Percentiles rank a stretch among this genome's conserved stretches.
Conservation (phyloP, 2,329 filamentous ascomycete genomes). For the Scortechinia acanthostroma region DNA sequence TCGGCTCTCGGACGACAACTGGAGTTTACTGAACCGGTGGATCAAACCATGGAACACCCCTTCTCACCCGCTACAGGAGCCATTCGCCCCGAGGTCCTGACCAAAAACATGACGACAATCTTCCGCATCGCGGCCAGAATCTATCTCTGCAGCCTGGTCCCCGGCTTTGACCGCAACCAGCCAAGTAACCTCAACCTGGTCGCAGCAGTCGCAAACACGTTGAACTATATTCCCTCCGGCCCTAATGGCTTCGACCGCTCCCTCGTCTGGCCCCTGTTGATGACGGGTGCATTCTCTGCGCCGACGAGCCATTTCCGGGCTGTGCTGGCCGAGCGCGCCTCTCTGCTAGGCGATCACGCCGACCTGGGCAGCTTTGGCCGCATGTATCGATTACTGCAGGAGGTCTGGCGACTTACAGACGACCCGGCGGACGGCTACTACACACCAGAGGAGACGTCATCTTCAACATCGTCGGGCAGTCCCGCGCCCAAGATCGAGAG, state of each 20-base stretch:
- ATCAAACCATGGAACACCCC: constrained; percentile 22
- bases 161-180: constrained; percentile 46
- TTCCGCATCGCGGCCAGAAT: constrained; percentile 61
- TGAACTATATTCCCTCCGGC: constrained; percentile 40
- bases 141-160: constrained; percentile 62
- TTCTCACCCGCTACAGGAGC: constrained; percentile 32
- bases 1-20: constrained; percentile 50
- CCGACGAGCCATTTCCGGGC: constrained; percentile 46
- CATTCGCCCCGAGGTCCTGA: constrained; percentile 50
- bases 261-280: constrained; percentile 60
- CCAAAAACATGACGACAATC: constrained; percentile 52
- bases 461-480: background rate
- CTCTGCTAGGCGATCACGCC: constrained; percentile 45
- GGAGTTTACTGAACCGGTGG: constrained; percentile 42
- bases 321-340: constrained; percentile 44
- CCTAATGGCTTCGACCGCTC: constrained; percentile 57
- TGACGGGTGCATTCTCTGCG: constrained; percentile 49
- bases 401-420: constrained; percentile 54
- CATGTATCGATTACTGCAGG: constrained; percentile 50
- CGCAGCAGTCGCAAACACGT: background rate
- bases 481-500: background rate
- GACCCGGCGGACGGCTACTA: constrained; percentile 15
- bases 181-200: constrained; percentile 41
- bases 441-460: background rate
- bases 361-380: constrained; percentile 57